phyloP scores from a whole-genome alignment of 441 rosid genomes.

The Populus hybrid region DNA sequence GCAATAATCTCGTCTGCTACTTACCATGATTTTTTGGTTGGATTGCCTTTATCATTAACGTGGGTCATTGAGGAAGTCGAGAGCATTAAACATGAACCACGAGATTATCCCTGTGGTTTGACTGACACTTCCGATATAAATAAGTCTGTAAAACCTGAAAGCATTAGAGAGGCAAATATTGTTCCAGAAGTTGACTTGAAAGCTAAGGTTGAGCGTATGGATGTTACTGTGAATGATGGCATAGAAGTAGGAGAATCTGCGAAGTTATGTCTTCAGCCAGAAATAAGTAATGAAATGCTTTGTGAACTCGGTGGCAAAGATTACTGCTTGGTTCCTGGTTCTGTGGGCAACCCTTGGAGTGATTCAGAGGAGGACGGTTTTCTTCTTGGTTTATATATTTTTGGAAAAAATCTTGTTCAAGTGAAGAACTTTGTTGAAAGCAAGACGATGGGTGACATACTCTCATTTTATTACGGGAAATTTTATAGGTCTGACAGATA shows the following conservation, averaged over 20 bases:
- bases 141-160: constrained; percentile 23
- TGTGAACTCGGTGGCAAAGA: constrained; percentile 8
- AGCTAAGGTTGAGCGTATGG: constrained; percentile 23
- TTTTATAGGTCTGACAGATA: constrained; percentile 61
- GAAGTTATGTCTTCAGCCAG: neutral
- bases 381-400: constrained; percentile 65
- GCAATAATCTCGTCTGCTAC: neutral
- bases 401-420: constrained; percentile 64
- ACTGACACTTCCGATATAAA: neutral
- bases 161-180: constrained; percentile 17
- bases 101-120: neutral
- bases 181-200: constrained; percentile 14
- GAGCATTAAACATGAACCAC: neutral
- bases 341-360: constrained; percentile 32
- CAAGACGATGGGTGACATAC: constrained; percentile 59
- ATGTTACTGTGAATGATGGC: constrained; percentile 13
- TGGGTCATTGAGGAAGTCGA: constrained; percentile 17
- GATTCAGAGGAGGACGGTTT: constrained; percentile 36
- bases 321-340: constrained; percentile 33
- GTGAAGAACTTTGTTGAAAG: constrained; percentile 58
- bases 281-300: constrained; percentile 4
- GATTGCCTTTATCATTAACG: constrained; percentile 22
- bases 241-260: constrained; percentile 7
- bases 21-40: constrained; percentile 7
- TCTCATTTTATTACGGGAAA: constrained; percentile 71